Evolutionary conservation across 2,329 filamentous ascomycete species (phyloP), one percentile per base, ranked within the genome.

Genomic region (Colletotrichum sp.): DNA sequence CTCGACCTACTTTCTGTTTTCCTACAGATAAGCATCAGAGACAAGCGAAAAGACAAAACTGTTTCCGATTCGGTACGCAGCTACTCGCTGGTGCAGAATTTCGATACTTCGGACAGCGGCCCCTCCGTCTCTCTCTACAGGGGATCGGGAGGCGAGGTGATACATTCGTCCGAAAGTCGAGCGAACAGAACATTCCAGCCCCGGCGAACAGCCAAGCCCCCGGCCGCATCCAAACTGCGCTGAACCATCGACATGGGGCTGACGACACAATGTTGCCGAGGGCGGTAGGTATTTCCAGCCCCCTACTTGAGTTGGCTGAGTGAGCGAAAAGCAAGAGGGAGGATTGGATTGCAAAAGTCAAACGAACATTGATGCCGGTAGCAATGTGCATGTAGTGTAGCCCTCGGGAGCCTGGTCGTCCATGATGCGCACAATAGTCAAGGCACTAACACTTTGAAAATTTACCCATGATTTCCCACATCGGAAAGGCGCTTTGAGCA

Each of bases 61-160:
- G 65, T 76, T 76, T 48, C 63, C 73, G 69, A 68, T 39, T 24
- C 36, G 61, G 36, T 21, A 36, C 16, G 21, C 52, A 32, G 74
- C 64, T 65, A 48, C 16, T 39, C 14, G 18, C 32, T 36, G 55
- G 39, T 59, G 36, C 64, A 30, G 30, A 65, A 66, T 55, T 52
- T 30, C 74, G 48, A 74, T 66, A 39, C 70, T 24, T 74, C 24
- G 64, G 59, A 26, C 70, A 34, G 48, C 73, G 57, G 61, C 26
- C 13, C 48, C 64, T 68, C 70, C n/a, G 70, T 52, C 21, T 48
- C 34, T 60, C 59, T 60, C 59, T 60, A n/a, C 24, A 36, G 48
- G 64, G 69, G 55, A 63, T 68, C 74, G 71, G 74, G 71, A 69
- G 65, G 60, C 74, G 74, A 74, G 70, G 48, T 65, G 74, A 76